These are phyloP conservation scores for Euptelea pleiosperma DNA, from an alignment of 164 flowering plant species.

Conservation along the genomic window DNA sequence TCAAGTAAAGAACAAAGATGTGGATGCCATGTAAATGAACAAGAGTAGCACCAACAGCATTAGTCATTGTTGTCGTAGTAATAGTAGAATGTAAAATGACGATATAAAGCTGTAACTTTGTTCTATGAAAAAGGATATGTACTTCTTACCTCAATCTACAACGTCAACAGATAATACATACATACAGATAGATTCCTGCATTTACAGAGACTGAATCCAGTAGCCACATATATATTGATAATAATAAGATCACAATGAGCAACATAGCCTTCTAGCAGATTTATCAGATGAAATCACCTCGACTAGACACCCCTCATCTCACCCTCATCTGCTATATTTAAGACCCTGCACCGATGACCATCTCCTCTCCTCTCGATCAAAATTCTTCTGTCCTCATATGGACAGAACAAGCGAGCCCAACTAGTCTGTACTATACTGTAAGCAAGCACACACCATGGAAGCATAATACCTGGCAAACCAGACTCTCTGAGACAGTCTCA, in stretches of 20 bases:
- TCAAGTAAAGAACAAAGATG: background rate
- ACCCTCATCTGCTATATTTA: too few species aligned
- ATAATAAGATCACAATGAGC: constrained; percentile 23
- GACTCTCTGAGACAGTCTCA: constrained; percentile 34
- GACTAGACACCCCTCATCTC: constrained; percentile 20
- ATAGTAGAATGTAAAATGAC: background rate
- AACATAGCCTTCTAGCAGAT: constrained; percentile 24
- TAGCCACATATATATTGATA: constrained; percentile 26
- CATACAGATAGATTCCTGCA: constrained; percentile 22
- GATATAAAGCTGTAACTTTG: constrained; percentile 12
- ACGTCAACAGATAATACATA: constrained; percentile 18
- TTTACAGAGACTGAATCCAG: constrained; percentile 30
- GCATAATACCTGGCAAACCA: constrained; percentile 36
- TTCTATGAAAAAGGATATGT: constrained; percentile 16
- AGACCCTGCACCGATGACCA: constrained; percentile 6
- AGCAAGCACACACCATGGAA: constrained; percentile 48
- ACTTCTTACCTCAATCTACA: constrained; percentile 21
- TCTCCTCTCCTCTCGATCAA: constrained; percentile 3
- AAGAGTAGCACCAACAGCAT: background rate
- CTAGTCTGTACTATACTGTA: constrained; percentile 33
- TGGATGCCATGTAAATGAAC: too few species aligned
- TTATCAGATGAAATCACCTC: too few species aligned
- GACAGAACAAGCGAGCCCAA: constrained; percentile 22
- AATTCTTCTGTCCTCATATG: too few species aligned
- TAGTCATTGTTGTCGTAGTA: background rate